Evolutionary conservation across 2,329 filamentous ascomycete genomes (phyloP), one percentile per base, ranked within the genome.

Genomic region (Colletotrichum spinosum): DNA sequence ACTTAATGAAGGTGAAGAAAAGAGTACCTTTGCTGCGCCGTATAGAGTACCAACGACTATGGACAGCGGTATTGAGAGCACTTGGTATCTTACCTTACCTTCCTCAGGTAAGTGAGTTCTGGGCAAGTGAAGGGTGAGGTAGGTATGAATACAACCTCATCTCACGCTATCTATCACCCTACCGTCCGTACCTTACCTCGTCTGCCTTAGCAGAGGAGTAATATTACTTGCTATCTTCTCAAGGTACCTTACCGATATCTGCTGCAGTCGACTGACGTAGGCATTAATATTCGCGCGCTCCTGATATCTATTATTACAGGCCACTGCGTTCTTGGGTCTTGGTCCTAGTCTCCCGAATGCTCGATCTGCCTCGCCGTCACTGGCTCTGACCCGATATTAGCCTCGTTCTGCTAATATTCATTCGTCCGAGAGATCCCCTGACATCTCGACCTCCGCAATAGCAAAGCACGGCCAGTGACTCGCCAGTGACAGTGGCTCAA

Each of bases 221-320:
- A 41, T 41, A 2, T 41, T 8, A 41, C 38, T 41, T 13, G 38
- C 38, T 41, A 13, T 6, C 25, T 25, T 25, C 25, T 25, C 25
- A 4, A 25, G 25, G 25, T 25, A 25, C 25, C 25, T 25, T 25
- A 25, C 25, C 25, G 35, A 45, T 46, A 51, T 12, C 39, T 45
- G 34, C 12, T 50, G 12, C 25, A 11, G 34, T 38, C 38, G 38
- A 65, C 61, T 65, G 61, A 60, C 51, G 61, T 65, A 60, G 60
- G 46, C 13, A 42, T 25, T 60, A 42, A 42, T 45, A 37, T 37
- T 8, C 35, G 34, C 44, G 44, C 45, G 44, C 61, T 60, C 61
- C 45, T 60, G 38, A 33, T 55, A 55, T 60, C 56, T 65, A 65
- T 65, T 65, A 65, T 65, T 65, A 65, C 61, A 39, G 55, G 6